Evolutionary conservation across 495 filamentous ascomycete genomes (phyloP).

Genomic region (Amphirosellinia nigrospora): DNA sequence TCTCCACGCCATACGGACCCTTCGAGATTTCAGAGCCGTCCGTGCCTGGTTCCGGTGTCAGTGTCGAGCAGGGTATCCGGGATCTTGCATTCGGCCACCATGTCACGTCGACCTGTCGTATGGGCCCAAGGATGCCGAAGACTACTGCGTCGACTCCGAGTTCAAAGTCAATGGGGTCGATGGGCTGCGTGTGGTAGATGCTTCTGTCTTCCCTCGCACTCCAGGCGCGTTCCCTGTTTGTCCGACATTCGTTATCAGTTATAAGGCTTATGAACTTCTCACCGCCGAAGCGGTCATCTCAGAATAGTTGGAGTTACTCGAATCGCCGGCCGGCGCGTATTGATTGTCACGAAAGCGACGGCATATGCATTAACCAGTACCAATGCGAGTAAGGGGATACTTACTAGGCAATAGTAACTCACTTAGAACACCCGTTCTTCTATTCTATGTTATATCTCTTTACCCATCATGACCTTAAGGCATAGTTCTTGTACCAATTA

Average conservation of each 20-base stretch:
- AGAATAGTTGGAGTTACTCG: neutral
- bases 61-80: constrained; percentile 44
- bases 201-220: constrained; percentile 60
- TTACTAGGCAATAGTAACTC: too few relatives aligned
- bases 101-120: constrained; percentile 58
- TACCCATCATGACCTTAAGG: too few relatives aligned
- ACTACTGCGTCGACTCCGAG: constrained; percentile 60
- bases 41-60: neutral
- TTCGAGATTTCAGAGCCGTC: neutral
- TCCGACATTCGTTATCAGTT: constrained; percentile 65
- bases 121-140: constrained; percentile 53
- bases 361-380: neutral
- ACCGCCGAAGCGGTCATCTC: neutral
- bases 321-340: neutral
- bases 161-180: constrained; percentile 58
- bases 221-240: constrained; percentile 64
- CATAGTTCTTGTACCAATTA: too few relatives aligned
- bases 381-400: neutral
- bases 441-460: too few relatives aligned
- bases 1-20: neutral
- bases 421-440: too few relatives aligned
- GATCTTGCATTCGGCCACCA: constrained; percentile 57
- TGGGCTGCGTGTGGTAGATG: constrained; percentile 62
- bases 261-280: constrained; percentile 48
- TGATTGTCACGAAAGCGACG: neutral